Evolutionary conservation across 805 yeast genomes (phyloP).

Genomic region (Teunomyces atbi): DNA sequence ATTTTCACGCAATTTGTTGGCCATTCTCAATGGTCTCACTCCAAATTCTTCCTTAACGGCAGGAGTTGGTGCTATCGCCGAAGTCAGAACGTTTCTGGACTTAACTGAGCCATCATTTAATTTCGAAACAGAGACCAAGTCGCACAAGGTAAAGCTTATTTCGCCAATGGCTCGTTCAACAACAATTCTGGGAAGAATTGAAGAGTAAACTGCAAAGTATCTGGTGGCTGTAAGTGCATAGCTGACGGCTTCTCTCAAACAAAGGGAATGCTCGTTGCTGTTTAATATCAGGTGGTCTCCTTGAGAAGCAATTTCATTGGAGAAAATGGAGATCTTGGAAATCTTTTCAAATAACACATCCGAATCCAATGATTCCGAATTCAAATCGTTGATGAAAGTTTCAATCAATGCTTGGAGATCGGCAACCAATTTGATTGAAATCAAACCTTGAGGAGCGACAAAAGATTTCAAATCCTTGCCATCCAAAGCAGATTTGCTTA

Average conservation of each 20-base stretch:
- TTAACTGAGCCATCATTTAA: conserved; percentile 22
- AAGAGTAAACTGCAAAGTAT: conserved; percentile 62
- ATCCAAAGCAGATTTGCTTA: conserved; percentile 17
- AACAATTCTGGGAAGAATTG: conserved; percentile 66
- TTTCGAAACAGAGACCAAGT: conserved; percentile 55
- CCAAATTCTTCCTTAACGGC: conserved; percentile 26
- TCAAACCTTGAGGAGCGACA: conserved; percentile 41
- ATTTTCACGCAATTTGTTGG: conserved; percentile 46
- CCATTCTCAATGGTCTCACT: conserved; percentile 68
- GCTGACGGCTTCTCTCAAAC: conserved; percentile 65
- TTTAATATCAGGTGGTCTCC: conserved; percentile 23
- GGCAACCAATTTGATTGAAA: conserved; percentile 45
- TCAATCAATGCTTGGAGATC: conserved; percentile 51
- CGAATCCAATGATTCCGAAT: conserved; percentile 25
- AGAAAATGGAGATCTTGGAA: conserved; percentile 47
- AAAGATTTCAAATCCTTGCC: conserved; percentile 27
- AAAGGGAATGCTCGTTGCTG: conserved; percentile 40
- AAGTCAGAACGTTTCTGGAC: conserved; percentile 7
- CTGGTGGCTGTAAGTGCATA: conserved; percentile 76
- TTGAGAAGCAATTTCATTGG: conserved; percentile 39
- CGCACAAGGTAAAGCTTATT: conserved; percentile 63
- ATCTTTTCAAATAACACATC: conserved; percentile 50
- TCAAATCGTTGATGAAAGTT: conserved; percentile 36
- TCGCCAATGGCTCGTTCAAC: conserved; percentile 78
- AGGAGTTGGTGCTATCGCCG: conserved; percentile 4